Base-by-base conservation (phyloP, 2,329 filamentous ascomycete species). In the Cladosporium sp. region DNA sequence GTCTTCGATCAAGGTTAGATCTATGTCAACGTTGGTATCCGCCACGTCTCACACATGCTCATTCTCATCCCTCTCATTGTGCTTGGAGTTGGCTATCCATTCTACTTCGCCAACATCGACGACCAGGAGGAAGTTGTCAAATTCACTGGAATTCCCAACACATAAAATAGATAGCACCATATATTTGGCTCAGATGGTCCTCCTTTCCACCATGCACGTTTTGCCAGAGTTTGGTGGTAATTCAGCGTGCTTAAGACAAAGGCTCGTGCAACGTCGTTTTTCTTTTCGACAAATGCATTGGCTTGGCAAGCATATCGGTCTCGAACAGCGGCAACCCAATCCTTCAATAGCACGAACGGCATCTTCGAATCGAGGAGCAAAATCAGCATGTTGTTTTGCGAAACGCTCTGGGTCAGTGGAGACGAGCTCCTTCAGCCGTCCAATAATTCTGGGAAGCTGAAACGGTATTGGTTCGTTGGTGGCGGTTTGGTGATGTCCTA, bases 401-500 rank as follows among this genome's bases (percentile, higher is more conserved):
- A 58, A 58, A 23, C 56, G 56, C 32, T 18, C 56, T 21, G 11
- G 34, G 34, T 58, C 56, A 25, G 56, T 14, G 10, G 30, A 8
- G 43, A 61, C 43, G 23, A 61, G 21, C 23, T 16, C 43, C 32
- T 53, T 32, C 26, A 61, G 26, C 28, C 53, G 16, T n/a, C 3
- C 58, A 16, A 61, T 23, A 8, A 61, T 53, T 18, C 23, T 53
- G 21, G 11, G 21, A 21, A 61, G 43, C 26, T 61, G 43, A 49
- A 23, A 61, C 26, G 58, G 43, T 28, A 51, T 30, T 14, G 58
- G 21, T 25, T 61, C 58, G 43, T 61, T 61, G 58, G 58, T 61
- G 14, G 58, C 28, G 11, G 8, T n/a, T 25, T 61, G 58, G 21
- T 51, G 58, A n/a, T 34, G 58, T 34, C 26, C 21, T 34, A 61